These are phyloP conservation scores for Imleria badia DNA, from an alignment of 768 basidiomycete species.

Conservation along the genomic window DNA sequence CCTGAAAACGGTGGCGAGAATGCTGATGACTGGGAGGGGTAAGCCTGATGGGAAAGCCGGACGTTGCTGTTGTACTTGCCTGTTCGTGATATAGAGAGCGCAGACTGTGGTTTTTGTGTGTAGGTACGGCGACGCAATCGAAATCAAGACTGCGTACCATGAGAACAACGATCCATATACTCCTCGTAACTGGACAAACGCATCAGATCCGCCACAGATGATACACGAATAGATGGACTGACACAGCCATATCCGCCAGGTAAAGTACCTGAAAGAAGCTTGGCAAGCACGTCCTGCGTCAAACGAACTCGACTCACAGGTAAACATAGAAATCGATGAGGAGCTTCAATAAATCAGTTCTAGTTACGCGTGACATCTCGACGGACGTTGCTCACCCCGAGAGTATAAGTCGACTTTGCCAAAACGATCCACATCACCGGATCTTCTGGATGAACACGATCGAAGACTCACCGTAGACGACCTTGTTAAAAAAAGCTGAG, in stretches of 20 bases:
- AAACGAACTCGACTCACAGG: constrained; percentile 7
- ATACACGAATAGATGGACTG: background rate
- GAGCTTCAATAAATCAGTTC: constrained; percentile 16
- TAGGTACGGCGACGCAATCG: background rate
- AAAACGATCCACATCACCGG: background rate
- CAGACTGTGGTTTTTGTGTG: constrained; percentile 1
- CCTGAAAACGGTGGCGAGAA: constrained; percentile 16
- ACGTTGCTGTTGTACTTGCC: background rate
- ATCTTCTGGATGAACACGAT: background rate
- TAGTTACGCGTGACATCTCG: background rate
- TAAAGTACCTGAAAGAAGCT: constrained; percentile 23
- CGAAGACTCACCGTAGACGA: constrained; percentile 14
- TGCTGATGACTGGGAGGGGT: constrained; percentile 16
- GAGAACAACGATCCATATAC: constrained; percentile 12
- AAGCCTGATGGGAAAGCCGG: background rate
- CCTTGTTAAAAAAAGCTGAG: constrained; percentile 7
- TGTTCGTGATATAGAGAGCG: constrained; percentile 23
- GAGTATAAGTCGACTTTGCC: constrained; percentile 18
- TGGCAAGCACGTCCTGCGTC: background rate
- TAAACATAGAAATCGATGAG: constrained; percentile 30
- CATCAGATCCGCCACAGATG: constrained; percentile 1
- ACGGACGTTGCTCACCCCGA: constrained; percentile 20
- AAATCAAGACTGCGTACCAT: constrained; percentile 14
- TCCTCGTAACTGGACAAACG: constrained; percentile 14
- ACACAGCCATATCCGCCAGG: constrained; percentile 32